Evolutionary conservation across 345 rosid species (phyloP).

Genomic region (Odontarrhena argentea): DNA sequence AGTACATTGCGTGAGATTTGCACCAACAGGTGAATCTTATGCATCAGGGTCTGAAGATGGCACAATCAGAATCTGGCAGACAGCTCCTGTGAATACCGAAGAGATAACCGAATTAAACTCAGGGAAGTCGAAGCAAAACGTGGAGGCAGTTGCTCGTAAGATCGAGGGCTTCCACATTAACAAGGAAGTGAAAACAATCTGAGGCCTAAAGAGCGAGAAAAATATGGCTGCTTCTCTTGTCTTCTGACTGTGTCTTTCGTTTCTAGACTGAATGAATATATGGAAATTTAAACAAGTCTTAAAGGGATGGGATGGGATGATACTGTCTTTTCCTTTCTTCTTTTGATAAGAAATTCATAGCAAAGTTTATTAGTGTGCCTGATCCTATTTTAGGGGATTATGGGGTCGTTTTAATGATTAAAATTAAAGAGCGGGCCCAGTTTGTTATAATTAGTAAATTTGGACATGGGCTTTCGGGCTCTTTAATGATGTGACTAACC

Average conservation of each 20-base stretch:
- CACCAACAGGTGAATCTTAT: conserved; percentile 91
- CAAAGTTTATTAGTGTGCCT: neutral
- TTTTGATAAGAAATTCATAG: neutral
- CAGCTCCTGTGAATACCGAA: conserved; percentile 43
- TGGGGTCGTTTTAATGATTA: neutral
- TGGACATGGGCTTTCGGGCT: conserved; percentile 14
- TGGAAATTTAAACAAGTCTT: conserved; percentile 9
- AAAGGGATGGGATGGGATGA: neutral
- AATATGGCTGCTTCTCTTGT: conserved; percentile 1
- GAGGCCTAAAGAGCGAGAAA: neutral
- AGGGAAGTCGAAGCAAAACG: conserved; percentile 40
- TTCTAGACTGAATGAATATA: neutral
- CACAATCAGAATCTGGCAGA: conserved; percentile 61
- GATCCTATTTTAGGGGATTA: neutral
- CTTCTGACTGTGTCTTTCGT: conserved; percentile 1
- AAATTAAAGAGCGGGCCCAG: neutral
- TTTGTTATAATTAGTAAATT: conserved; percentile 1
- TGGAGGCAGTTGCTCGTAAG: conserved; percentile 42
- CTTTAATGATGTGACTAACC: conserved; percentile 1
- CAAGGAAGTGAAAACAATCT: conserved; percentile 40
- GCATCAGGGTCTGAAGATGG: conserved; percentile 98
- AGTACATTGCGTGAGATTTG: conserved; percentile 80
- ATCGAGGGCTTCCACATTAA: conserved; percentile 43
- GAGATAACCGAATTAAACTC: conserved; percentile 31
- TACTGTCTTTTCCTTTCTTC: neutral